Conservation (phyloP, 257 asterid genomes). For the Nicotiana undulata region DNA sequence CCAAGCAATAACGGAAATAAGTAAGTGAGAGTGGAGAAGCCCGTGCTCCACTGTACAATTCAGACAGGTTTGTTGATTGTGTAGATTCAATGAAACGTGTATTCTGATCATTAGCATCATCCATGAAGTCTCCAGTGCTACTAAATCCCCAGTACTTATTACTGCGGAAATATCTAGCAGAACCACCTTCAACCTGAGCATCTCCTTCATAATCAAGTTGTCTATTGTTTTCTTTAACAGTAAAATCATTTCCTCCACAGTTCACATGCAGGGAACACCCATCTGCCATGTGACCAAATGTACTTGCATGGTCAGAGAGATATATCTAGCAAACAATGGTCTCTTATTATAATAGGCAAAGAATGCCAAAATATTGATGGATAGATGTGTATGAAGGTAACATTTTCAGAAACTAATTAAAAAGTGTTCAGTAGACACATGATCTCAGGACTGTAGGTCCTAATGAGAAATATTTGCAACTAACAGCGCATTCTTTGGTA, state of each 20-base stretch:
- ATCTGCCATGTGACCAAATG: slow-evolving; percentile 33
- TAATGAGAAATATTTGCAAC: neutral
- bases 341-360: neutral
- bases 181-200: slow-evolving; percentile 43
- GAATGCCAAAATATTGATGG: neutral
- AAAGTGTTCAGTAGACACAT: neutral
- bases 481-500: neutral
- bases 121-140: slow-evolving; percentile 89
- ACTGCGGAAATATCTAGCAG: slow-evolving; percentile 34
- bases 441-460: neutral
- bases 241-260: slow-evolving; percentile 68
- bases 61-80: slow-evolving; percentile 34
- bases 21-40: slow-evolving; percentile 36
- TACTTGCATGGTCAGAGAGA: neutral
- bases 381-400: neutral
- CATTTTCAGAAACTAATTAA: neutral
- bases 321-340: neutral
- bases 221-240: slow-evolving; percentile 28
- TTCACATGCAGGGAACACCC: slow-evolving; percentile 72
- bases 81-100: slow-evolving; percentile 33
- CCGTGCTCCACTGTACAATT: slow-evolving; percentile 20
- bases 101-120: slow-evolving; percentile 48
- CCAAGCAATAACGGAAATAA: slow-evolving; percentile 28
- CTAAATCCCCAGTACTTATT: slow-evolving; percentile 65
- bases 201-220: slow-evolving; percentile 65